These are phyloP conservation scores for Solioccasus polychromus DNA, from an alignment of 768 basidiomycete species.

Conservation along the genomic window DNA sequence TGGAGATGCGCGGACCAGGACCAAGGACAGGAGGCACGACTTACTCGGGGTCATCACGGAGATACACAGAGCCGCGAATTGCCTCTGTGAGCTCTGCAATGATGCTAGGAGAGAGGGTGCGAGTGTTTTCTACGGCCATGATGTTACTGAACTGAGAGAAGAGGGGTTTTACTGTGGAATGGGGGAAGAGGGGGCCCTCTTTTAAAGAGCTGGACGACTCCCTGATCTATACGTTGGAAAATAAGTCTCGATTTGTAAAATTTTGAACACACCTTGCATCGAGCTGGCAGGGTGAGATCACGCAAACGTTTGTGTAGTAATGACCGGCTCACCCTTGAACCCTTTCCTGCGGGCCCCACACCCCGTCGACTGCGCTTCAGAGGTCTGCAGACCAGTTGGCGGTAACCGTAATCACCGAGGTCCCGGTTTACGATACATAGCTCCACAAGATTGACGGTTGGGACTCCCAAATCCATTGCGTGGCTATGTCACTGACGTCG, in stretches of 20 bases:
- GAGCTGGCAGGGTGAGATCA: no score
- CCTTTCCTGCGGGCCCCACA: conserved; percentile 6
- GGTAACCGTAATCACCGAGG: conserved; percentile 2
- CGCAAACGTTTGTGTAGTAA: no score
- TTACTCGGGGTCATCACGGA: conserved; percentile 43
- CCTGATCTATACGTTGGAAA: background rate
- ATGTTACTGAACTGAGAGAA: no score
- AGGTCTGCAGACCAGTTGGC: background rate
- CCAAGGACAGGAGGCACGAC: conserved; percentile 1
- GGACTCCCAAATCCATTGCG: background rate
- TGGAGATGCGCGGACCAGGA: background rate
- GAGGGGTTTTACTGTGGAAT: conserved; percentile 9
- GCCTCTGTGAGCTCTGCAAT: conserved; percentile 44
- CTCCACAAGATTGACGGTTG: conserved; percentile 20
- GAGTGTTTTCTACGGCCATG: conserved; percentile 15
- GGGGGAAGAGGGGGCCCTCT: conserved; percentile 5
- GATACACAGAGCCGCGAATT: conserved; percentile 47
- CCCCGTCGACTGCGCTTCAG: background rate
- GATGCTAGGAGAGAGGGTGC: conserved; percentile 25
- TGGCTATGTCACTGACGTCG: background rate
- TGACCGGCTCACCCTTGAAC: no score
- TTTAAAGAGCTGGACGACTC: conserved; percentile 12
- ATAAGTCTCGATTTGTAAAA: conserved; percentile 14
- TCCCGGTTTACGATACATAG: conserved; percentile 7
- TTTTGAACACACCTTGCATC: conserved; percentile 6